Percentiles rank a stretch among this genome's conserved stretches.
Evolutionary conservation across 2,329 filamentous ascomycete species (phyloP).

Genomic region (Phialophora macrospora): DNA sequence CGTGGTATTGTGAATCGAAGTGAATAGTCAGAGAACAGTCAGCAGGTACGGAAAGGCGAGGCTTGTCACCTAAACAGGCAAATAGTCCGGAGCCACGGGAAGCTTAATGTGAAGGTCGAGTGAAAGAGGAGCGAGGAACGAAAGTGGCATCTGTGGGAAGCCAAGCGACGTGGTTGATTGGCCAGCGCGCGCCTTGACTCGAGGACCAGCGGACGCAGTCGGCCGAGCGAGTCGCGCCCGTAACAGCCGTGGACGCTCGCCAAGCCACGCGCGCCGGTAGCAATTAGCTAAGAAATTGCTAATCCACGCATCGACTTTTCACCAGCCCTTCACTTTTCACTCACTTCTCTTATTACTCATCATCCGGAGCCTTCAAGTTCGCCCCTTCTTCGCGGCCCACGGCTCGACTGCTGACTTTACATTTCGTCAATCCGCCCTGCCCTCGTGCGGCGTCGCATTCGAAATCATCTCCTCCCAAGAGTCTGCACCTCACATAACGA

Average conservation of each 20-base stretch:
- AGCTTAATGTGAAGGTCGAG: background rate
- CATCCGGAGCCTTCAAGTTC: constrained; percentile 11
- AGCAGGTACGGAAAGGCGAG: constrained; percentile 1
- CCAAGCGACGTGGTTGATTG: constrained; percentile 7
- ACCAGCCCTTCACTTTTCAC: background rate
- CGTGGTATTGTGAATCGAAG: background rate
- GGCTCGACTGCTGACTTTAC: constrained; percentile 11
- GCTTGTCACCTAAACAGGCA: constrained; percentile 17
- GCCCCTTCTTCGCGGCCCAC: constrained; percentile 1
- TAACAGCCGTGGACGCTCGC: background rate
- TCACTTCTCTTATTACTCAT: constrained; percentile 26
- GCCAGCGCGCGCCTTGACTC: background rate
- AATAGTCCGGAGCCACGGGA: constrained; percentile 23
- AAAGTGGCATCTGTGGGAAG: constrained; percentile 27
- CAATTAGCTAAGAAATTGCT: constrained; percentile 37
- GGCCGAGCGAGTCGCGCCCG: background rate
- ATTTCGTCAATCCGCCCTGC: constrained; percentile 7
- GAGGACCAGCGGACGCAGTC: background rate
- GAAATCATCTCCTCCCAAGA: background rate
- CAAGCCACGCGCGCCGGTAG: background rate
- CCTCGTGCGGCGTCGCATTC: background rate
- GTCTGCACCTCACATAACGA: constrained; percentile 9
- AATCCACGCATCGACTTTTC: constrained; percentile 20
- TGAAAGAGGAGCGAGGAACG: background rate
- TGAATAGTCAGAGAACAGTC: constrained; percentile 23